Base-by-base conservation (phyloP, 2,329 filamentous ascomycete species). In the Neocucurbitaria cava region DNA sequence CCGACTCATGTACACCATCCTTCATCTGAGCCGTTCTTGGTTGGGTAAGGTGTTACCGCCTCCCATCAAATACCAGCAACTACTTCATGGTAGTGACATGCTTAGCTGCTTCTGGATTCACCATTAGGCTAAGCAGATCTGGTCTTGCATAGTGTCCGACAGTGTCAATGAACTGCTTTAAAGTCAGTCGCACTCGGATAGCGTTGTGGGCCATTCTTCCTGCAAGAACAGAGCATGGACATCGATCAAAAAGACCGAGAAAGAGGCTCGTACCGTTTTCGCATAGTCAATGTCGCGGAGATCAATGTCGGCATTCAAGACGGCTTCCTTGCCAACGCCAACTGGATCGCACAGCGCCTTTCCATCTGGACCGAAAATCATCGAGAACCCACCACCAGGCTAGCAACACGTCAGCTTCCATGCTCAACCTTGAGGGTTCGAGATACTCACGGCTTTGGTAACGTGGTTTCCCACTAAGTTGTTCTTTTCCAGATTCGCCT, bases 401-500 rank as follows among this genome's bases (percentile, higher is more conserved):
- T 53, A 33, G 8, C 21, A 39, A 28, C 17, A 17, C 21, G 21
- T 63, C 30, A 46, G 43, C 23, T 39, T 10, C 17, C 31, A 7
- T 38, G 36, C 38, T 8, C 24, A 15, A 23, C 9, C 30, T 20
- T 33, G 13, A 7, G 20, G 17, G 26, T 28, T 28, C 26, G 26
- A 6, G 4, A 38, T 42, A 52, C 57, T 30, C 17, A 58, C 54
- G 9, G 58, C 62, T 45, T 51, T 65, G 47, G 62, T 56, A n/a
- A 59, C 51, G 39, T 73, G 74, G 48, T 77, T 76, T 33, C 72
- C 74, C n/a, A 66, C 61, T 47, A 76, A 66, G 53, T 75, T 75
- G 18, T 75, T 77, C 65, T 74, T 76, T 60, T 76, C 74, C 45
- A 78, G 48, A 42, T 75, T 77, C 62, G 75, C 69, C 57, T 76